Evolutionary conservation across 345 rosid genomes (phyloP).

Genomic region (Litchi chinensis): DNA sequence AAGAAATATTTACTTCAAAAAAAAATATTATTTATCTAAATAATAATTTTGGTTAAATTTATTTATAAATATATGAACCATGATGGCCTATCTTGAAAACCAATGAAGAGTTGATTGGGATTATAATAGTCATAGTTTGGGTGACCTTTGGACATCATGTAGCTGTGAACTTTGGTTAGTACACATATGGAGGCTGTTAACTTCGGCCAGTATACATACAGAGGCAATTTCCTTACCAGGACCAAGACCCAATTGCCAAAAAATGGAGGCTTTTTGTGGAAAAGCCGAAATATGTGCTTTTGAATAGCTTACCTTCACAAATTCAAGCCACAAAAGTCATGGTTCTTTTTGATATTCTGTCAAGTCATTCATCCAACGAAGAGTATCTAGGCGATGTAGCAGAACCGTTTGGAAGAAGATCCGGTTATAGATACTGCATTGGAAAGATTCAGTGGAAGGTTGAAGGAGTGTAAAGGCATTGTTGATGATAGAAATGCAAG

Average conservation of each 20-base stretch:
- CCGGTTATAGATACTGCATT: too few relatives aligned
- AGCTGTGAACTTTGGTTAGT: too few relatives aligned
- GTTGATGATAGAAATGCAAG: too few relatives aligned
- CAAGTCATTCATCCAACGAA: conserved; percentile 41
- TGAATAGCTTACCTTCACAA: conserved; percentile 44
- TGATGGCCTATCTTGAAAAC: conserved; percentile 52
- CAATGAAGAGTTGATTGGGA: conserved; percentile 36
- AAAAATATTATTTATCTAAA: too few relatives aligned
- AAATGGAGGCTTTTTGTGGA: conserved; percentile 34
- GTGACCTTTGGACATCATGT: too few relatives aligned
- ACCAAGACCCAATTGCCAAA: conserved; percentile 44
- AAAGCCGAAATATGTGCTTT: conserved; percentile 38
- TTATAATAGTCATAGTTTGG: conserved; percentile 29
- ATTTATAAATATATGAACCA: conserved; percentile 20
- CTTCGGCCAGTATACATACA: conserved; percentile 50
- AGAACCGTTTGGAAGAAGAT: too few relatives aligned
- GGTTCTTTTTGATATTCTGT: conserved; percentile 42
- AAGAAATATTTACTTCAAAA: too few relatives aligned
- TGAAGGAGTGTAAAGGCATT: too few relatives aligned
- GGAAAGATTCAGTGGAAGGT: too few relatives aligned
- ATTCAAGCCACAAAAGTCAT: conserved; percentile 49
- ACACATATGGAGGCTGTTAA: too few relatives aligned
- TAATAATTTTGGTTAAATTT: too few relatives aligned
- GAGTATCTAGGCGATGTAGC: too few relatives aligned
- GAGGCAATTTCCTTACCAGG: conserved; percentile 43